Evolutionary conservation across 305 asterid genomes (phyloP).

Genomic region (Fraxinus paxiana): DNA sequence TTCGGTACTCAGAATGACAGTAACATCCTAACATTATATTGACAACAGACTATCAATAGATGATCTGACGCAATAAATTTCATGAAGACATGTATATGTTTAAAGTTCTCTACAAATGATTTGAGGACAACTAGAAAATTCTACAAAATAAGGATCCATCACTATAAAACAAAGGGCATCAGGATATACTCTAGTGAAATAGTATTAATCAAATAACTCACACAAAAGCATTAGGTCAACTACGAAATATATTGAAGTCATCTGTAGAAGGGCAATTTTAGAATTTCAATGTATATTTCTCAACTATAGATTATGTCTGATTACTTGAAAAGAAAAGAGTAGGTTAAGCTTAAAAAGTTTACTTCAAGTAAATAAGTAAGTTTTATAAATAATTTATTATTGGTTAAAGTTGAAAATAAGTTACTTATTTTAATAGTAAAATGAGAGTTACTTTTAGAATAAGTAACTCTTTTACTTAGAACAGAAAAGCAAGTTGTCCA

Average conservation of each 20-base stretch:
- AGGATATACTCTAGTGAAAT: background rate
- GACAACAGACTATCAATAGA: background rate
- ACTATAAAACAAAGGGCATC: background rate
- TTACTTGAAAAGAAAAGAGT: background rate
- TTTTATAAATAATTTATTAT: background rate
- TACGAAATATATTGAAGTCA: background rate
- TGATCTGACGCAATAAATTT: background rate
- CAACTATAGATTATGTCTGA: background rate
- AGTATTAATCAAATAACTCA: background rate
- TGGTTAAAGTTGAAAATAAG: background rate
- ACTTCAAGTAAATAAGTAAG: background rate
- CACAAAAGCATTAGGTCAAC: background rate
- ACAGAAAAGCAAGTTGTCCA: background rate
- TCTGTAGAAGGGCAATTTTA: background rate
- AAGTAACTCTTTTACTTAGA: background rate
- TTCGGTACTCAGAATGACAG: constrained; percentile 81
- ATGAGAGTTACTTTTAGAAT: background rate
- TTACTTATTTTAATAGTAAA: background rate
- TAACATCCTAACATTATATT: constrained; percentile 54
- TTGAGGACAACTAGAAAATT: background rate
- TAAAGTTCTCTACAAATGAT: background rate
- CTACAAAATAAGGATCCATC: background rate
- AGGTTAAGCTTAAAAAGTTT: background rate
- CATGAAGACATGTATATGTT: background rate
- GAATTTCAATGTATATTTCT: background rate